phyloP scores from a whole-genome alignment of 257 asterid species.

The Solanum ossicruentum region DNA sequence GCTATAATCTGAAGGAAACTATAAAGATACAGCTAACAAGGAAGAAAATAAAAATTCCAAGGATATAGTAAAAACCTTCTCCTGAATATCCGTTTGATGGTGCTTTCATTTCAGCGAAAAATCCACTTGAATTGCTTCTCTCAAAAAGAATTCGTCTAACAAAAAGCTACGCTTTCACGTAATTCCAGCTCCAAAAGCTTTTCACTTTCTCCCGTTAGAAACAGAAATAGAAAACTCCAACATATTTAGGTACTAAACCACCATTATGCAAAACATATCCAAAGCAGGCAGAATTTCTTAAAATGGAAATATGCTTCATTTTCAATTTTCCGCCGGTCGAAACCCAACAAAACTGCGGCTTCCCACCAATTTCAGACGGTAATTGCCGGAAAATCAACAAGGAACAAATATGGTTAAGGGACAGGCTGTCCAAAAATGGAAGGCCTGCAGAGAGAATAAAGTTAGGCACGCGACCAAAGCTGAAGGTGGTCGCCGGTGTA shows the following conservation, averaged over 20 bases:
- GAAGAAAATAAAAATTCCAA: background rate
- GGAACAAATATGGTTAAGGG: background rate
- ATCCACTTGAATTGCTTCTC: background rate
- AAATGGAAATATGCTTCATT: background rate
- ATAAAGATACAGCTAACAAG: too few species aligned
- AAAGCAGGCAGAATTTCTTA: background rate
- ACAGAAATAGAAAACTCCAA: background rate
- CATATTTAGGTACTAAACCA: background rate
- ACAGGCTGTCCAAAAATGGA: conserved; percentile 22
- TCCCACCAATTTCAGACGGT: background rate
- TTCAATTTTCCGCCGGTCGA: background rate
- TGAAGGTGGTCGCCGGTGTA: conserved; percentile 23
- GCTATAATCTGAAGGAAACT: too few species aligned
- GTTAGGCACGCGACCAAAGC: conserved; percentile 12
- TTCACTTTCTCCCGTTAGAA: background rate
- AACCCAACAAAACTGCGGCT: background rate
- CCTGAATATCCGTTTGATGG: conserved; percentile 67
- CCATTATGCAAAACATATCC: background rate
- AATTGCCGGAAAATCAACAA: conserved; percentile 6
- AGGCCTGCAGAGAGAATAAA: conserved; percentile 4
- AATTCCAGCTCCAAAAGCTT: background rate
- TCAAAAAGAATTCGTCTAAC: background rate
- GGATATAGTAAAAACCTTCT: conserved; percentile 43
- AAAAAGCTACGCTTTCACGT: background rate
- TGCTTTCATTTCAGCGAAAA: conserved; percentile 51